phyloP scores from a whole-genome alignment of 2,329 filamentous ascomycete genomes.

The Xylariaceae sp. region DNA sequence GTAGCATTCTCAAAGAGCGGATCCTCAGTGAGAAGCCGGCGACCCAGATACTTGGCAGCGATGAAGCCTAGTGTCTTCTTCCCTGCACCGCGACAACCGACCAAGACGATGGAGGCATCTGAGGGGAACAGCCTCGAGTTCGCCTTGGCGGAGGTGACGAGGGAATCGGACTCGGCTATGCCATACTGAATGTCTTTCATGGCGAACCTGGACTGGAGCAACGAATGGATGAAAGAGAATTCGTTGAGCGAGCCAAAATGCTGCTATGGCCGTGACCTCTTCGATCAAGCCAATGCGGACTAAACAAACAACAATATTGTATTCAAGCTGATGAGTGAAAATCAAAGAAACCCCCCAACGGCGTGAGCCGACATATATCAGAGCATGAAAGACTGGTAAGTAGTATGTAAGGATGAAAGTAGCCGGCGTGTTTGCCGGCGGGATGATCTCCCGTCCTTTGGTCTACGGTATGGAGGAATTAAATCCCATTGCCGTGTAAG shows the following conservation, averaged over 20 bases:
- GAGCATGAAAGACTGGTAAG: background rate
- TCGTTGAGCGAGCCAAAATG: background rate
- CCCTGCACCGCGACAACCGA: constrained; percentile 65
- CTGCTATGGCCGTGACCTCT: background rate
- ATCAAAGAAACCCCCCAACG: background rate
- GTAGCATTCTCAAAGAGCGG: constrained; percentile 61
- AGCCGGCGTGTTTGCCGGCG: background rate
- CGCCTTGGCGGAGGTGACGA: constrained; percentile 17
- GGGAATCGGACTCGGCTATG: constrained; percentile 11
- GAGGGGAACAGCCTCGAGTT: constrained; percentile 45
- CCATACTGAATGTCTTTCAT: constrained; percentile 25
- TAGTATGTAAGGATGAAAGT: background rate
- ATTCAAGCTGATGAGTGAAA: background rate
- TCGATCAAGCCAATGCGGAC: background rate
- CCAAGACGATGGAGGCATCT: constrained; percentile 63
- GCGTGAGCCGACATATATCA: background rate
- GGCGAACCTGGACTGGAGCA: constrained; percentile 2
- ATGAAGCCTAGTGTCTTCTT: constrained; percentile 70
- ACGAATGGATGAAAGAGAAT: background rate
- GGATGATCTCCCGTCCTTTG: background rate
- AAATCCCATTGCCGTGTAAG: constrained; percentile 7
- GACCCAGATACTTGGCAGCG: constrained; percentile 60
- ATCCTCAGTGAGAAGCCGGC: constrained; percentile 64
- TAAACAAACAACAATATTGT: background rate
- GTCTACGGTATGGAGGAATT: constrained; percentile 3